Evolutionary conservation across 208 protist genomes (phyloP).

Genomic region (Phytomonas francai): DNA sequence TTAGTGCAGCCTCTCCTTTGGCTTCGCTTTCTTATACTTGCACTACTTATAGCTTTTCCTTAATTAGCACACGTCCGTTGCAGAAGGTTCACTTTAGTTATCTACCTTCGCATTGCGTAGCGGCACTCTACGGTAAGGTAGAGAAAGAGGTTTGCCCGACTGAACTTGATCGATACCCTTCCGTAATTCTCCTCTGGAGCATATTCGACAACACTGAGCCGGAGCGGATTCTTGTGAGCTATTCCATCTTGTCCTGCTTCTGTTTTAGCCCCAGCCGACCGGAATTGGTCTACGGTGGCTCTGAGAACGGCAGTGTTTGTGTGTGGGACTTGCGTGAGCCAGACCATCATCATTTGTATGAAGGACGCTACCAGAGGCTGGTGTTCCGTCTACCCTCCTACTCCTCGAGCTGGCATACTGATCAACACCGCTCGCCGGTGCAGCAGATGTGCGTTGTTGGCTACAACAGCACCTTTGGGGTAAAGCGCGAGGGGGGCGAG

Average conservation of each 20-base stretch:
- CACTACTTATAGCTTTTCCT: slow-evolving; percentile 23
- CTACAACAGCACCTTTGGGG: slow-evolving; percentile 45
- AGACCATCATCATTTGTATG: slow-evolving; percentile 53
- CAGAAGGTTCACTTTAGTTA: slow-evolving; percentile 38
- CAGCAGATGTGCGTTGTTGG: slow-evolving; percentile 44
- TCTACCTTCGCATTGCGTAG: slow-evolving; percentile 21
- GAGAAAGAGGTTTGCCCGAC: slow-evolving; percentile 25
- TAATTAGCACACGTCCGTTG: slow-evolving; percentile 32
- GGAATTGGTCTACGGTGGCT: slow-evolving; percentile 60
- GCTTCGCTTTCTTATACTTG: slow-evolving; percentile 30
- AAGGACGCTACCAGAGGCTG: slow-evolving; percentile 31
- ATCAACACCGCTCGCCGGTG: slow-evolving; percentile 52
- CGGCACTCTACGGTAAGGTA: slow-evolving; percentile 32
- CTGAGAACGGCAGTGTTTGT: slow-evolving; percentile 59
- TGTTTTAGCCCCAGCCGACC: slow-evolving; percentile 54
- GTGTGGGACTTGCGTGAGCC: slow-evolving; percentile 77
- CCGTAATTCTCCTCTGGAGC: slow-evolving; percentile 76
- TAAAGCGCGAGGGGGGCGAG: slow-evolving; percentile 50
- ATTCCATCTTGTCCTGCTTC: slow-evolving; percentile 35
- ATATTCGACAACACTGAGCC: slow-evolving; percentile 41
- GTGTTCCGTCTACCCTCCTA: slow-evolving; percentile 66
- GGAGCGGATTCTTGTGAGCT: slow-evolving; percentile 54
- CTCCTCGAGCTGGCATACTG: slow-evolving; percentile 54
- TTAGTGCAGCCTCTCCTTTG: slow-evolving; percentile 3
- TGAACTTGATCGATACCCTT: slow-evolving; percentile 42